Evolutionary conservation across 805 yeast species (phyloP).

Genomic region (Metschnikowia santaceciliae): DNA sequence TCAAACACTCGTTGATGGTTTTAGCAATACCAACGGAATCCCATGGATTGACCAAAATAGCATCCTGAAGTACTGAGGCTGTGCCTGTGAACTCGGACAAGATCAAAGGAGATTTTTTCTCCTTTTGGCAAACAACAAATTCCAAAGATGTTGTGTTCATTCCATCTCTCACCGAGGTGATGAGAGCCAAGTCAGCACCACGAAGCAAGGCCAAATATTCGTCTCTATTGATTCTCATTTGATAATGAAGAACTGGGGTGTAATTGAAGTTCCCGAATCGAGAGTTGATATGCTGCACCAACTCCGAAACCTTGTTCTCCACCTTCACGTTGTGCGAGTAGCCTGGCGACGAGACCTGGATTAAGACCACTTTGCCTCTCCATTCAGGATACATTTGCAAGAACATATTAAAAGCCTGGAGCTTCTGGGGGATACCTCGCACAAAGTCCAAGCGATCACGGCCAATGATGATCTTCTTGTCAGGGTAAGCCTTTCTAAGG

Average conservation of each 20-base stretch:
- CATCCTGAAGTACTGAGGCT: constrained; percentile 62
- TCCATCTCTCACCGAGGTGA: constrained; percentile 91
- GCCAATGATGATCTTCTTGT: constrained; percentile 80
- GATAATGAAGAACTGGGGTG: constrained; percentile 89
- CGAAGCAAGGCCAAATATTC: constrained; percentile 86
- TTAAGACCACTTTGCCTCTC: constrained; percentile 79
- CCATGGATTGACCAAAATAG: constrained; percentile 93
- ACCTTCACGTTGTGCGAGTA: constrained; percentile 56
- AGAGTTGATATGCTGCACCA: constrained; percentile 78
- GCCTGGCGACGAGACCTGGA: constrained; percentile 88
- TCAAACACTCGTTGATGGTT: constrained; percentile 66
- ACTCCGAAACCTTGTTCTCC: constrained; percentile 79
- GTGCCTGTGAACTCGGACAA: constrained; percentile 94
- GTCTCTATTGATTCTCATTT: constrained; percentile 79
- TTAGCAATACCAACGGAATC: constrained; percentile 91
- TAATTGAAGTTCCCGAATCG: constrained; percentile 77
- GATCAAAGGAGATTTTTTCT: constrained; percentile 70
- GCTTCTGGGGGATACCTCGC: constrained; percentile 89
- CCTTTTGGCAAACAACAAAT: constrained; percentile 81
- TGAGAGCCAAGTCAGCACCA: constrained; percentile 85
- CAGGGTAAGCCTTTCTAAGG: constrained; percentile 58
- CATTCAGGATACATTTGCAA: constrained; percentile 90
- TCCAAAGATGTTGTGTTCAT: constrained; percentile 95
- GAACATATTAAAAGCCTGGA: constrained; percentile 86
- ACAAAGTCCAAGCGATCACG: constrained; percentile 90